Conservation (phyloP, 1,139 yeast genomes). For the Casaregolazyma suthepensis region DNA sequence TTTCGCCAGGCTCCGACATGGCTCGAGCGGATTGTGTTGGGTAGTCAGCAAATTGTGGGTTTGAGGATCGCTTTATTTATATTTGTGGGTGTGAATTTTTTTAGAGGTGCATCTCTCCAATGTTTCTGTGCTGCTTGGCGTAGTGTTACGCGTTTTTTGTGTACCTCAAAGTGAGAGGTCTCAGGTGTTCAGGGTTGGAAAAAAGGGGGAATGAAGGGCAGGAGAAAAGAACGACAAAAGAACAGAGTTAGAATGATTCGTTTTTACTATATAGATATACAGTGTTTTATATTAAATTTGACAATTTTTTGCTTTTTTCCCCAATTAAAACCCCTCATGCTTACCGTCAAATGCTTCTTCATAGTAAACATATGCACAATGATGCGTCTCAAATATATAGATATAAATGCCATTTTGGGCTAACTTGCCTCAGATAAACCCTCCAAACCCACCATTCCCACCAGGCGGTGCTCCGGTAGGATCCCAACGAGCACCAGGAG, state of each 20-base stretch:
- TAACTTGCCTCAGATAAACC: neutral
- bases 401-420: neutral
- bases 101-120: neutral
- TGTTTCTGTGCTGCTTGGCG: neutral
- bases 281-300: neutral
- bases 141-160: neutral
- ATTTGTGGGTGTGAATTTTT: neutral
- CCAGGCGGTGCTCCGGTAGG: conserved; percentile 23
- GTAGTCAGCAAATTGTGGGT: neutral
- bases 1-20: conserved; percentile 4
- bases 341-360: neutral
- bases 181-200: neutral
- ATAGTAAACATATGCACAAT: neutral
- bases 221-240: neutral
- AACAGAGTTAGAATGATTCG: no score
- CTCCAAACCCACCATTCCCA: neutral
- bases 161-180: neutral
- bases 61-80: neutral
- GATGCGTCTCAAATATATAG: neutral
- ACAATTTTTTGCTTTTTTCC: neutral
- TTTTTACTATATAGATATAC: neutral
- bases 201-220: neutral
- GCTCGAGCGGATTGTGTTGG: neutral
- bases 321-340: neutral
- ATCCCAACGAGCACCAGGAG: conserved; percentile 39